Evolutionary conservation across 129 eudicot species (phyloP).

Genomic region (Heracleum sosnowskyi): DNA sequence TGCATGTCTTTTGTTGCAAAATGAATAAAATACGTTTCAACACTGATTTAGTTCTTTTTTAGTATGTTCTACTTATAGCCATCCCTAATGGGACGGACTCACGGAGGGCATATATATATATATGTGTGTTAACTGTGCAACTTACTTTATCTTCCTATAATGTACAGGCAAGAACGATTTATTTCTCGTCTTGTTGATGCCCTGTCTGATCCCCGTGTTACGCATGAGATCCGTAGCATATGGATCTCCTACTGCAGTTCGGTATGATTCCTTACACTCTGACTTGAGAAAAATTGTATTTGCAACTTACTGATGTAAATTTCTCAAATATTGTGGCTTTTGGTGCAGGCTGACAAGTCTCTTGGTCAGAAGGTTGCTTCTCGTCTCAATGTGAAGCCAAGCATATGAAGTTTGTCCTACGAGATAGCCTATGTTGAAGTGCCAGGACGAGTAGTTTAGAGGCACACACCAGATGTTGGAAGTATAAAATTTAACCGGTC

Average conservation of each 20-base stretch:
- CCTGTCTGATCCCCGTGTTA: slow-evolving; percentile 73
- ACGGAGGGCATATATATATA: neutral
- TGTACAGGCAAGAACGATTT: slow-evolving; percentile 84
- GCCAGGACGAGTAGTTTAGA: neutral
- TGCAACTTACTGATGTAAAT: neutral
- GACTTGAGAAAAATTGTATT: neutral
- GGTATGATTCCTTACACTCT: slow-evolving; percentile 32
- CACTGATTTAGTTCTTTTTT: neutral
- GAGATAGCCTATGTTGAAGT: neutral
- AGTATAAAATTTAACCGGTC: neutral
- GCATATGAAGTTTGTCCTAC: slow-evolving; percentile 33
- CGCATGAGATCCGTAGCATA: slow-evolving; percentile 77
- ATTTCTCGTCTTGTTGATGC: slow-evolving; percentile 56
- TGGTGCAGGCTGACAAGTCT: slow-evolving; percentile 72
- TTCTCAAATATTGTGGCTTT: neutral
- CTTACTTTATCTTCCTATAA: neutral
- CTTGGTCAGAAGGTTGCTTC: slow-evolving; percentile 91
- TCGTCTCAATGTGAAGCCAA: slow-evolving; percentile 77
- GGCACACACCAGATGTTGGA: neutral
- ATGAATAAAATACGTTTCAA: neutral
- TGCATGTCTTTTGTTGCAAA: neutral
- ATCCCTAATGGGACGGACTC: neutral
- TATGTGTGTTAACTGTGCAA: neutral
- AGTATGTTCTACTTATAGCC: neutral
- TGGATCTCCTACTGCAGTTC: slow-evolving; percentile 87